Percentiles rank a stretch among this genome's conserved stretches.
Evolutionary conservation across 2,329 filamentous ascomycete genomes (phyloP).

Genomic region (Exophiala spinifera): DNA sequence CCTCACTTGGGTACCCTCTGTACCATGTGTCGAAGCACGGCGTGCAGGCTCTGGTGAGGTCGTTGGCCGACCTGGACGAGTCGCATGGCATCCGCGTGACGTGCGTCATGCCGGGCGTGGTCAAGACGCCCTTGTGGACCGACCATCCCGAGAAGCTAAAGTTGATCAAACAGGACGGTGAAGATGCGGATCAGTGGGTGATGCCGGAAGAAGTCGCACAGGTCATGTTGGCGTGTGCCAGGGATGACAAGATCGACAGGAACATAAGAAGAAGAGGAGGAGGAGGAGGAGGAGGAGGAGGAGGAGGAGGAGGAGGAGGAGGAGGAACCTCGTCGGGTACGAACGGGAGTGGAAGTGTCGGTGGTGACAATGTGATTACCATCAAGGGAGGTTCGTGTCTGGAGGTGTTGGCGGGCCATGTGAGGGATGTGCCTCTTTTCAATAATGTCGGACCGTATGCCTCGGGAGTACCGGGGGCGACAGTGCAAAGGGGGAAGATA

Average conservation of each 20-base stretch:
- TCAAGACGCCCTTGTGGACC: constrained; percentile 61
- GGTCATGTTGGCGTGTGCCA: constrained; percentile 56
- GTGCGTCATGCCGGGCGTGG: constrained; percentile 58
- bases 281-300: too few species aligned
- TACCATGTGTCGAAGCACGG: constrained; percentile 51
- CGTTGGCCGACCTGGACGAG: constrained; percentile 49
- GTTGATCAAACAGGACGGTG: constrained; percentile 43
- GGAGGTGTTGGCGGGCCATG: constrained; percentile 53
- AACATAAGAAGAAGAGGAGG: too few species aligned
- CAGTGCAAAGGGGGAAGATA: constrained; percentile 41
- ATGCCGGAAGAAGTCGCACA: constrained; percentile 60
- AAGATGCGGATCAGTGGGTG: constrained; percentile 56
- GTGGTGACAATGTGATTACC: constrained; percentile 34
- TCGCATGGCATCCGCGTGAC: constrained; percentile 55
- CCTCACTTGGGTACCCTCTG: constrained; percentile 41
- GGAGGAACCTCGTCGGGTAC: too few species aligned
- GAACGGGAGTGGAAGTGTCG: background rate
- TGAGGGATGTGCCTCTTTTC: constrained; percentile 49
- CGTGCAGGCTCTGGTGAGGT: constrained; percentile 49
- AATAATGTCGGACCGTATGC: constrained; percentile 50
- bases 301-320: too few species aligned
- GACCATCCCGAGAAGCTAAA: constrained; percentile 60
- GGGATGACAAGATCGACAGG: constrained; percentile 42
- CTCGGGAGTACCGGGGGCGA: constrained; percentile 47
- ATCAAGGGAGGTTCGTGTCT: constrained; percentile 47